Evolutionary conservation across 768 basidiomycete genomes (phyloP).

Genomic region (Collybia nuda): DNA sequence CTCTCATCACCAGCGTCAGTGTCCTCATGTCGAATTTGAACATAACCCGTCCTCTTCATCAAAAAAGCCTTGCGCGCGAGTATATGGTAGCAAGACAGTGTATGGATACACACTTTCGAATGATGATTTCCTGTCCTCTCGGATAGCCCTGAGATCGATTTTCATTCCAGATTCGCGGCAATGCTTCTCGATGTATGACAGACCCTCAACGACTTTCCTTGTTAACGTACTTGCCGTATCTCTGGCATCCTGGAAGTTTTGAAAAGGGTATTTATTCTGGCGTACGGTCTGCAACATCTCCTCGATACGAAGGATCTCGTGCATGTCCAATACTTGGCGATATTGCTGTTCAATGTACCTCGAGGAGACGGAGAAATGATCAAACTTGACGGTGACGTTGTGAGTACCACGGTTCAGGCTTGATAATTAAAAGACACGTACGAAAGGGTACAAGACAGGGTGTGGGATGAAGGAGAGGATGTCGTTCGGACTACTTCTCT

Average conservation of each 20-base stretch:
- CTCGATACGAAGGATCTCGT: background rate
- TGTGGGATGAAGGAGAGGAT: too few species aligned
- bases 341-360: slow-evolving; percentile 3
- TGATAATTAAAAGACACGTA: too few species aligned
- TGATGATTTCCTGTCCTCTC: background rate
- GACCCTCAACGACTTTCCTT: background rate
- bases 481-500: too few species aligned
- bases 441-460: too few species aligned
- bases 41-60: background rate
- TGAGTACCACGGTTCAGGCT: too few species aligned
- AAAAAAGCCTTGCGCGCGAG: background rate
- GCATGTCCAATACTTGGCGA: background rate
- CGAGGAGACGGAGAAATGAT: background rate
- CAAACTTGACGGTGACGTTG: background rate
- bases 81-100: background rate
- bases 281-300: background rate
- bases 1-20: too few species aligned
- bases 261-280: background rate
- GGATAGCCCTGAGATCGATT: background rate
- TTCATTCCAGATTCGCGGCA: slow-evolving; percentile 1
- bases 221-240: background rate
- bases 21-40: too few species aligned
- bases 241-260: background rate
- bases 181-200: slow-evolving; percentile 1
- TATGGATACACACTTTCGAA: background rate